Percentiles rank a stretch among this genome's conserved stretches.
phyloP scores from a whole-genome alignment of 305 asterid genomes.

The Rubia balearica region DNA sequence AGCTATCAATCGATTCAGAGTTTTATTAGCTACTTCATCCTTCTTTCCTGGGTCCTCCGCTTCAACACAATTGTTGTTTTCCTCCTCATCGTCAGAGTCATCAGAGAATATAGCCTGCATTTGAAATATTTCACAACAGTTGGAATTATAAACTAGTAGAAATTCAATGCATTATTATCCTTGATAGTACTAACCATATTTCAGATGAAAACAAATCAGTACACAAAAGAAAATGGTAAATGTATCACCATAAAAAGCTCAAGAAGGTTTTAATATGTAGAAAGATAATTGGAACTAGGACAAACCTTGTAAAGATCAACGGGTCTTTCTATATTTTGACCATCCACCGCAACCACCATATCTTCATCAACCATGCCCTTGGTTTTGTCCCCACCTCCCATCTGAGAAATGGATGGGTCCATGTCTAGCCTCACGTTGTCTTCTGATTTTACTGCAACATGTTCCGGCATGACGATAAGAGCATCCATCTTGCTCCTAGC shows the following conservation, averaged over 20 bases:
- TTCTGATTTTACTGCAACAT: conserved; percentile 35
- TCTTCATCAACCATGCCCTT: conserved; percentile 35
- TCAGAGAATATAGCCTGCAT: conserved; percentile 90
- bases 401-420: conserved; percentile 27
- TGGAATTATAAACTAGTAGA: not conserved
- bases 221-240: not conserved
- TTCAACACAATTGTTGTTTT: conserved; percentile 30
- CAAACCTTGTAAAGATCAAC: conserved; percentile 89
- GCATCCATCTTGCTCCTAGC: conserved; percentile 84
- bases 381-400: conserved; percentile 24
- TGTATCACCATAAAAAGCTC: not conserved
- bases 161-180: not conserved
- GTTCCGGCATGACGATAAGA: conserved; percentile 64
- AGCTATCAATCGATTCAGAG: conserved; percentile 82
- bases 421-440: conserved; percentile 23
- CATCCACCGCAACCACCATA: conserved; percentile 46
- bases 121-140: not conserved
- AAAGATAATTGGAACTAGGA: not conserved
- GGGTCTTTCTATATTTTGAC: conserved; percentile 80
- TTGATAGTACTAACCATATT: not conserved
- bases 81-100: conserved; percentile 79
- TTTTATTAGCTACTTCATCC: conserved; percentile 65
- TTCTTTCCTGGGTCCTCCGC: conserved; percentile 54
- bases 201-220: not conserved
- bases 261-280: not conserved